Percentiles rank a stretch among this genome's conserved stretches.
Evolutionary conservation across 2,329 filamentous ascomycete species (phyloP).

Genomic region (Sporothrix humicola): DNA sequence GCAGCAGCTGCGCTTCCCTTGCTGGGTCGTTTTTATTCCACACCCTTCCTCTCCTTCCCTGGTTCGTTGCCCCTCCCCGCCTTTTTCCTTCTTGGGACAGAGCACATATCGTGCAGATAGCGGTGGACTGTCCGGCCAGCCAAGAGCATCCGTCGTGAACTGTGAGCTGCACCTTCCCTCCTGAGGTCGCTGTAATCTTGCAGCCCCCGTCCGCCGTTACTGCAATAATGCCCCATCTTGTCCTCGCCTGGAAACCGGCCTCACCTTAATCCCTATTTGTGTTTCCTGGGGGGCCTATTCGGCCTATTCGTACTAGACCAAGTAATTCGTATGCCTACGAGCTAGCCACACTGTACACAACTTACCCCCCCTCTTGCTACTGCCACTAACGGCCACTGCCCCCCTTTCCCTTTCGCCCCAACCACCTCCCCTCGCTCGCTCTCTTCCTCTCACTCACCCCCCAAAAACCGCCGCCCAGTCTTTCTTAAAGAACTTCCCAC

Average conservation of each 20-base stretch:
- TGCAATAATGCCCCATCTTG: slow-evolving; percentile 21
- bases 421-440: slow-evolving; percentile 30
- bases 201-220: slow-evolving; percentile 28
- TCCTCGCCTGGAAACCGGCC: slow-evolving; percentile 8
- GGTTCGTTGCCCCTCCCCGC: slow-evolving; percentile 32
- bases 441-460: slow-evolving; percentile 13
- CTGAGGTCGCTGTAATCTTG: slow-evolving; percentile 8
- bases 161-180: slow-evolving; percentile 26
- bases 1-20: slow-evolving; percentile 12
- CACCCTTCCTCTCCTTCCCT: slow-evolving; percentile 32
- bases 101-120: slow-evolving; percentile 19
- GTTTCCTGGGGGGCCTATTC: slow-evolving; percentile 15
- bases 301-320: slow-evolving; percentile 20
- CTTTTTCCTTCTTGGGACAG: slow-evolving; percentile 26
- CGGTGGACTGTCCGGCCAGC: slow-evolving; percentile 22
- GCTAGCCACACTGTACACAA: slow-evolving; percentile 17
- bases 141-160: neutral
- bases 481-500: slow-evolving; percentile 32
- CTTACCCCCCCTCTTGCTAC: neutral
- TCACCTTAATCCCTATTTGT: slow-evolving; percentile 18
- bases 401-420: slow-evolving; percentile 35
- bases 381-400: slow-evolving; percentile 7
- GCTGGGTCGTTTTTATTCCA: slow-evolving; percentile 17
- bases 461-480: slow-evolving; percentile 26
- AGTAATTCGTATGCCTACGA: slow-evolving; percentile 24